Conservation (phyloP, 139 green algal genomes). For the Diplosphaera chodatii region DNA sequence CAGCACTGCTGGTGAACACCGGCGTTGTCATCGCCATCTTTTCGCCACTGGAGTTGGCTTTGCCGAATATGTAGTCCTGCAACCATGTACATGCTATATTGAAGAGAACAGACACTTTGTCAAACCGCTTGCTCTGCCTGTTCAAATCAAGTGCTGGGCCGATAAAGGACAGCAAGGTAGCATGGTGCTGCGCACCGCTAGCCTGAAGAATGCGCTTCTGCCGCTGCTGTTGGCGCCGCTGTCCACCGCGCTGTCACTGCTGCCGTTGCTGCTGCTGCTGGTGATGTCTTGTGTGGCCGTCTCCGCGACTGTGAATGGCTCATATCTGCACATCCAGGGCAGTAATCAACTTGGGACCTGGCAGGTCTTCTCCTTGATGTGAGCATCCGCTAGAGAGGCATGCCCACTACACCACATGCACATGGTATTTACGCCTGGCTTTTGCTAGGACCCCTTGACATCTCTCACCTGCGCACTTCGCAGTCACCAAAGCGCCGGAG, state of each 20-base stretch:
- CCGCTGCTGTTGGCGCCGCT: conserved; percentile 7
- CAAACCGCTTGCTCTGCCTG: too few species aligned
- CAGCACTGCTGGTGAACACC: conserved; percentile 24
- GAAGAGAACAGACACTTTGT: too few species aligned
- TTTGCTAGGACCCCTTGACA: too few species aligned
- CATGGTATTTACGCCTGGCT: too few species aligned
- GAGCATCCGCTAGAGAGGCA: not conserved
- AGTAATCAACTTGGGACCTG: too few species aligned
- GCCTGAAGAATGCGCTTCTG: too few species aligned
- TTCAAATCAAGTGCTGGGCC: too few species aligned
- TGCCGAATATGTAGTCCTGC: conserved; percentile 21
- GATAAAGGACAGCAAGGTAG: not conserved
- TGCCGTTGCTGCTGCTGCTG: not conserved
- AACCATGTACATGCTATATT: too few species aligned
- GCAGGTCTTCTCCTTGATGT: too few species aligned
- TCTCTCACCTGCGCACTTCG: conserved; percentile 20
- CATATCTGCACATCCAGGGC: conserved; percentile 16
- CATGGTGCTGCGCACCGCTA: too few species aligned
- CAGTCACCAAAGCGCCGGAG: conserved; percentile 17
- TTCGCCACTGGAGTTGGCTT: conserved; percentile 24
- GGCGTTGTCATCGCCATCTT: conserved; percentile 50
- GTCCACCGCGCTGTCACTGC: conserved; percentile 5
- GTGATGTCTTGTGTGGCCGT: not conserved
- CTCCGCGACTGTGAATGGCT: conserved; percentile 15
- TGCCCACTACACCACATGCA: too few species aligned